A percentile compares a stretch with the other conserved stretches of the same genome.
Evolutionary conservation across 2,329 filamentous ascomycete genomes (phyloP).

Genomic region (Geosmithia putterillii): DNA sequence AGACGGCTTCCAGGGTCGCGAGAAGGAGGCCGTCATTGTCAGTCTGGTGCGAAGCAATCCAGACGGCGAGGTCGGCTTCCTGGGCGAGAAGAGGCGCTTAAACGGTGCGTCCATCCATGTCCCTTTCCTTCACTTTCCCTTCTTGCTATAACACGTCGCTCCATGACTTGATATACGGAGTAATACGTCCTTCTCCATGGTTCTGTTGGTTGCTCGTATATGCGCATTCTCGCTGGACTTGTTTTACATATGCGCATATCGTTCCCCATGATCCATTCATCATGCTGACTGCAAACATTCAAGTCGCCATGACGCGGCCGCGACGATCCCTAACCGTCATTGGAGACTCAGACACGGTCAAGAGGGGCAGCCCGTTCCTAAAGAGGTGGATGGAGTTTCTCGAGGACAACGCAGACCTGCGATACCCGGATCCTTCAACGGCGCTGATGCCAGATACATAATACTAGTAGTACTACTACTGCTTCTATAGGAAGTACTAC

Average conservation of each 20-base stretch:
- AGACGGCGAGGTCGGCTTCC: conserved; percentile 79
- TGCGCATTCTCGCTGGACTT: not conserved
- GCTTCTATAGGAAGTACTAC: no score
- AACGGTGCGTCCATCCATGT: conserved; percentile 76
- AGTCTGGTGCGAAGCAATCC: conserved; percentile 88
- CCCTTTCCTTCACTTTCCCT: not conserved
- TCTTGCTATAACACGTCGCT: not conserved
- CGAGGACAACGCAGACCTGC: conserved; percentile 78
- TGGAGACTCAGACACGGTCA: conserved; percentile 88
- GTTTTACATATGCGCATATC: not conserved
- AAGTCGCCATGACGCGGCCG: conserved; percentile 93
- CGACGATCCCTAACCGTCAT: conserved; percentile 83
- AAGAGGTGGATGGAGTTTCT: conserved; percentile 85
- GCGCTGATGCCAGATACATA: conserved; percentile 9
- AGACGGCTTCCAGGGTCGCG: conserved; percentile 91
- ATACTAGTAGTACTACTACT: not conserved
- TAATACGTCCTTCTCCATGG: no score
- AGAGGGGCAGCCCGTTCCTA: conserved; percentile 71
- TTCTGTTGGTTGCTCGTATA: no score
- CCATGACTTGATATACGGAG: not conserved
- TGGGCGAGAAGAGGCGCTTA: conserved; percentile 80
- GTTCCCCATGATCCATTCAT: not conserved
- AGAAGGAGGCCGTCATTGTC: conserved; percentile 91
- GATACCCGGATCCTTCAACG: conserved; percentile 62
- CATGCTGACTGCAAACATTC: not conserved